phyloP scores from a whole-genome alignment of 768 basidiomycete species.

The Cubamyces sp. region DNA sequence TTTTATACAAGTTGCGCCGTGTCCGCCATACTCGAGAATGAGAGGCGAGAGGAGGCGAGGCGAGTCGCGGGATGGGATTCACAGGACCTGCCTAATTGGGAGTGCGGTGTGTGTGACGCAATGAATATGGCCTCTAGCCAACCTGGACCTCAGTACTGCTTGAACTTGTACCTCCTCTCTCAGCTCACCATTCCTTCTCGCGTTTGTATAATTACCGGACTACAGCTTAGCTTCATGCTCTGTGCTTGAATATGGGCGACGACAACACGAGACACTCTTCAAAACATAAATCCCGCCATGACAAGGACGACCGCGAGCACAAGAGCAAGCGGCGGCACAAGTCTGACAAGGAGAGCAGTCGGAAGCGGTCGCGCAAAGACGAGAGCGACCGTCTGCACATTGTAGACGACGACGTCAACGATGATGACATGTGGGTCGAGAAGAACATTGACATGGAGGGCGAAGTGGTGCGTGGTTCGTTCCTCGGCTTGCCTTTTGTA shows the following conservation, averaged over 20 bases:
- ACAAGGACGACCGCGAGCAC: slow-evolving; percentile 45
- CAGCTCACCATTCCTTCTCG: too few species aligned
- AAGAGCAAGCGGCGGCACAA: slow-evolving; percentile 61
- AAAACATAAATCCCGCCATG: slow-evolving; percentile 40
- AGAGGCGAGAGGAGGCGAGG: neutral
- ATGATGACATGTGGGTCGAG: slow-evolving; percentile 85
- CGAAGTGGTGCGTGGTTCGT: slow-evolving; percentile 59
- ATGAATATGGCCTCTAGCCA: neutral
- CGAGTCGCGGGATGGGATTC: neutral
- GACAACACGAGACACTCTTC: slow-evolving; percentile 32
- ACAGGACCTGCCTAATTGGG: slow-evolving; percentile 15
- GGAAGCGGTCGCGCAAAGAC: slow-evolving; percentile 41
- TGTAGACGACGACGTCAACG: slow-evolving; percentile 74
- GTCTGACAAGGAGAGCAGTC: slow-evolving; percentile 45
- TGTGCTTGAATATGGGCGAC: slow-evolving; percentile 21
- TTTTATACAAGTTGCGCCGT: neutral
- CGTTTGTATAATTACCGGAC: neutral
- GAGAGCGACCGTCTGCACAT: slow-evolving; percentile 48
- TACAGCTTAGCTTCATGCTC: too few species aligned
- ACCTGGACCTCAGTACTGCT: too few species aligned
- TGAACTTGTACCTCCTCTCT: too few species aligned
- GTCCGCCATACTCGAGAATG: neutral
- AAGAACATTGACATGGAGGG: slow-evolving; percentile 83
- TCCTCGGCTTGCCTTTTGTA: too few species aligned
- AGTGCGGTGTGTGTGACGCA: slow-evolving; percentile 15